A percentile compares a stretch with the other conserved stretches of the same genome.
phyloP scores from a whole-genome alignment of 164 flowering plant species.

The Pachysandra terminalis region DNA sequence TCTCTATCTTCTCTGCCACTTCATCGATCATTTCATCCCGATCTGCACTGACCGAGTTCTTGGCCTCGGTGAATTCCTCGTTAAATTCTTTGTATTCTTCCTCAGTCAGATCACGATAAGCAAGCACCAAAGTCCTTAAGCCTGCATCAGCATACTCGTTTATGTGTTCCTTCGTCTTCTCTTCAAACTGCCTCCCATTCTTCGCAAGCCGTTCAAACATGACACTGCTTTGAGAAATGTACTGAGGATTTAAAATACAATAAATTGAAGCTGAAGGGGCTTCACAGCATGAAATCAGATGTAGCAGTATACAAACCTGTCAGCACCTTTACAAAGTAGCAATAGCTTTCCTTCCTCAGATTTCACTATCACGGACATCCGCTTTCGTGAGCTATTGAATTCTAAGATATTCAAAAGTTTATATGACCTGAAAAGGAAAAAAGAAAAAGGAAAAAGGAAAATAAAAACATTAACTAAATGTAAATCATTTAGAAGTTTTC shows the following conservation, averaged over 20 bases:
- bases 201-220: slow-evolving; percentile 90
- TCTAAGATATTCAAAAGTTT: slow-evolving; percentile 43
- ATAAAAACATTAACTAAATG: neutral
- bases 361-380: slow-evolving; percentile 65
- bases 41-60: slow-evolving; percentile 73
- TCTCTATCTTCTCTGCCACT: slow-evolving; percentile 66
- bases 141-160: slow-evolving; percentile 95
- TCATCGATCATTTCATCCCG: slow-evolving; percentile 69
- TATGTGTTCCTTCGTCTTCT: slow-evolving; percentile 64
- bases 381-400: slow-evolving; percentile 57
- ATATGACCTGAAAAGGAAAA: slow-evolving; percentile 34
- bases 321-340: slow-evolving; percentile 87
- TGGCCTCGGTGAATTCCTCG: slow-evolving; percentile 59
- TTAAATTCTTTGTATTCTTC: slow-evolving; percentile 61
- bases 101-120: slow-evolving; percentile 73
- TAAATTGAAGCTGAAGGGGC: neutral
- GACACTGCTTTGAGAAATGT: slow-evolving; percentile 50
- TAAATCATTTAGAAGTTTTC: neutral
- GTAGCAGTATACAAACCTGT: slow-evolving; percentile 57
- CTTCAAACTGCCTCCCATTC: slow-evolving; percentile 65
- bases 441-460: slow-evolving; percentile 6
- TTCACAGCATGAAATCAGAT: slow-evolving; percentile 4
- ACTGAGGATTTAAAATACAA: neutral
- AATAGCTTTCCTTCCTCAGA: slow-evolving; percentile 44
- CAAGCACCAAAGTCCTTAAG: slow-evolving; percentile 86